phyloP scores from a whole-genome alignment of 805 yeast genomes.

The Monosporozyma servazzii region DNA sequence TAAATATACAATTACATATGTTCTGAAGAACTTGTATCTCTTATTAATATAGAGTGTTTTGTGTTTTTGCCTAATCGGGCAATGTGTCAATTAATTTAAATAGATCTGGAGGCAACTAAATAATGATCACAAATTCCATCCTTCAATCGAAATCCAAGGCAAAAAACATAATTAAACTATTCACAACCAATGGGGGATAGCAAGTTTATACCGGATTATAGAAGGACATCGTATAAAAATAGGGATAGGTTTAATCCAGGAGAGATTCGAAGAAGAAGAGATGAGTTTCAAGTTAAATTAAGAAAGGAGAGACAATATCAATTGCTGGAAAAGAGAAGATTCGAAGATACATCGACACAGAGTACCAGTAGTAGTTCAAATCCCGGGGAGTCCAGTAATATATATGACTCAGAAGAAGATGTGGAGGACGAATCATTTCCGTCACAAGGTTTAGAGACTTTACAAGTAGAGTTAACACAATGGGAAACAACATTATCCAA shows the following conservation, averaged over 20 bases:
- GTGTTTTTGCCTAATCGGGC: not conserved
- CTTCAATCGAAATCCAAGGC: too few species aligned
- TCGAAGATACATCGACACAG: constrained; percentile 34
- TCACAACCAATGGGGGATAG: not conserved
- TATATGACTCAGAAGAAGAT: constrained; percentile 42
- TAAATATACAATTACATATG: not conserved
- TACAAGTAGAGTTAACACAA: constrained; percentile 37
- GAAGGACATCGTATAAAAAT: constrained; percentile 82
- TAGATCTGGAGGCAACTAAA: not conserved
- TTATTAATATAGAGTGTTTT: not conserved
- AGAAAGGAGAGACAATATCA: constrained; percentile 94
- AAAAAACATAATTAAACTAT: too few species aligned
- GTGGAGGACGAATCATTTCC: constrained; percentile 6
- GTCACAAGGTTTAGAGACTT: constrained; percentile 31
- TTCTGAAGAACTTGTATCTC: too few species aligned
- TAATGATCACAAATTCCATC: not conserved
- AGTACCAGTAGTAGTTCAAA: constrained; percentile 4
- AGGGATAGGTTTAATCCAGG: constrained; percentile 85
- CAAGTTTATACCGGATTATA: not conserved
- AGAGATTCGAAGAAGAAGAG: constrained; percentile 92
- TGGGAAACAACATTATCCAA: constrained; percentile 41
- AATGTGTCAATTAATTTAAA: not conserved
- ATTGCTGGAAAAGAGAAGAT: constrained; percentile 82
- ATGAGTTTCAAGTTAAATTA: constrained; percentile 88
- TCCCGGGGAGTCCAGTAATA: constrained; percentile 31